These are phyloP conservation scores for Calonectria ilicicola DNA, from an alignment of 2,329 filamentous ascomycete genomes.

Conservation along the genomic window DNA sequence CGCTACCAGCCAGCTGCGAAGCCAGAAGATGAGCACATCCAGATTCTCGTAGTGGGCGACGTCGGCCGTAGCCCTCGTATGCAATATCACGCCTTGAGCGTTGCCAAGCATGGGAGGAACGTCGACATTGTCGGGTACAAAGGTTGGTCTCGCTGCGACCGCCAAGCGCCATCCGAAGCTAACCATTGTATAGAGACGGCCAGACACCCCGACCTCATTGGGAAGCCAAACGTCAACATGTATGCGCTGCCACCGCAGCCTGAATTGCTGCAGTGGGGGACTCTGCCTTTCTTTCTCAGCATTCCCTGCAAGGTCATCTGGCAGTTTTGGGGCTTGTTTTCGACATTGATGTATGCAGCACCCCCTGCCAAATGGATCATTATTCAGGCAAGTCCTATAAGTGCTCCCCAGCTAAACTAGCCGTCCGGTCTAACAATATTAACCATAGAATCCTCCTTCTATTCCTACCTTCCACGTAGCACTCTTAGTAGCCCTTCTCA, in stretches of 20 bases:
- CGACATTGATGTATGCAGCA: constrained; percentile 78
- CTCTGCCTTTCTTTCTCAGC: constrained; percentile 80
- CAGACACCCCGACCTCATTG: constrained; percentile 80
- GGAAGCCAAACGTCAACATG: constrained; percentile 77
- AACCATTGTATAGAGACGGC: constrained; percentile 73
- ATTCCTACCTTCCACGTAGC: constrained; percentile 90
- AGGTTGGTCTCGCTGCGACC: constrained; percentile 60
- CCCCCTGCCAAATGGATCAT: constrained; percentile 86
- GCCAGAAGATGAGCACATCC: constrained; percentile 63
- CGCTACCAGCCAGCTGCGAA: constrained; percentile 50
- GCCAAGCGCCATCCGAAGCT: constrained; percentile 15
- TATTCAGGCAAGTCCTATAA: constrained; percentile 70
- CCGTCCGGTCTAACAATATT: background rate
- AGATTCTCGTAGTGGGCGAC: constrained; percentile 93
- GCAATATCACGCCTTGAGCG: constrained; percentile 97
- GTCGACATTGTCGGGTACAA: constrained; percentile 92
- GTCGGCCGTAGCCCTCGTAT: constrained; percentile 96
- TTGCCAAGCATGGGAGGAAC: constrained; percentile 82
- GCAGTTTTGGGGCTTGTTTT: constrained; percentile 80
- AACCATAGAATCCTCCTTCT: constrained; percentile 85
- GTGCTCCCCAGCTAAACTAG: too few relatives aligned
- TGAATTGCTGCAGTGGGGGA: constrained; percentile 73
- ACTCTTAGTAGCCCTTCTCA: constrained; percentile 76
- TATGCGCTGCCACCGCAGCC: constrained; percentile 78
- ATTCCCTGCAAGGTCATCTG: constrained; percentile 88